Evolutionary conservation across 768 basidiomycete species (phyloP).

Genomic region (Leccinellum rugosiceps): DNA sequence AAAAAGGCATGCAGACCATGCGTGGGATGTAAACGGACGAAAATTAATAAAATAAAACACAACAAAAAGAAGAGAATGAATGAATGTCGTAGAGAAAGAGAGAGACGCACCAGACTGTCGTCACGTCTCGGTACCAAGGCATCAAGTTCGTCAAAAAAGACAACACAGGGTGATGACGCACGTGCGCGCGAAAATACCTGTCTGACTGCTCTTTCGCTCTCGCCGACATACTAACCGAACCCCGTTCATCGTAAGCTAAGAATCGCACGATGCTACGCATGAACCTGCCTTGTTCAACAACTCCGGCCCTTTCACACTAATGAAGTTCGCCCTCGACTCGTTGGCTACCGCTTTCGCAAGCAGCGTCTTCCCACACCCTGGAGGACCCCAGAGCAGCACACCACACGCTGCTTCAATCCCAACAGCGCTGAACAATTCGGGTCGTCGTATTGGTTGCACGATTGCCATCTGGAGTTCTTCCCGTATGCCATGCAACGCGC

Average conservation of each 20-base stretch:
- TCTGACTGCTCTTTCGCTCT: conserved; percentile 92
- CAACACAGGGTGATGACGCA: conserved; percentile 90
- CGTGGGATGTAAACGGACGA: not conserved
- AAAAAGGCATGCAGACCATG: not conserved
- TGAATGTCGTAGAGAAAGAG: too few relatives aligned
- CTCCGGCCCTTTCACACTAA: conserved; percentile 97
- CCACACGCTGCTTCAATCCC: conserved; percentile 93
- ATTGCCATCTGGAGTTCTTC: conserved; percentile 98
- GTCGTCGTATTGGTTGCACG: conserved; percentile 88
- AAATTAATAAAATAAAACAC: too few relatives aligned
- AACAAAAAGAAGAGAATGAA: too few relatives aligned
- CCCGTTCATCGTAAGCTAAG: not conserved
- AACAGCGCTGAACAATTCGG: conserved; percentile 83
- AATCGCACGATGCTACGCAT: not conserved
- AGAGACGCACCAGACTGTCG: conserved; percentile 69
- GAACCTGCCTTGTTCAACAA: conserved; percentile 84
- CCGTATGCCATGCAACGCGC: conserved; percentile 80
- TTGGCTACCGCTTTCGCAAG: conserved; percentile 99
- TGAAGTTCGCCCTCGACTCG: conserved; percentile 93
- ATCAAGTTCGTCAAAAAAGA: conserved; percentile 95
- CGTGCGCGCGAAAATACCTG: conserved; percentile 93
- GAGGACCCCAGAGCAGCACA: conserved; percentile 97
- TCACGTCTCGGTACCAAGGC: conserved; percentile 89
- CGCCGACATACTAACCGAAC: conserved; percentile 80
- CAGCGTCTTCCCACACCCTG: conserved; percentile 96